Evolutionary conservation across 2,329 filamentous ascomycete genomes (phyloP).

Genomic region (Fusarium sublunatum): DNA sequence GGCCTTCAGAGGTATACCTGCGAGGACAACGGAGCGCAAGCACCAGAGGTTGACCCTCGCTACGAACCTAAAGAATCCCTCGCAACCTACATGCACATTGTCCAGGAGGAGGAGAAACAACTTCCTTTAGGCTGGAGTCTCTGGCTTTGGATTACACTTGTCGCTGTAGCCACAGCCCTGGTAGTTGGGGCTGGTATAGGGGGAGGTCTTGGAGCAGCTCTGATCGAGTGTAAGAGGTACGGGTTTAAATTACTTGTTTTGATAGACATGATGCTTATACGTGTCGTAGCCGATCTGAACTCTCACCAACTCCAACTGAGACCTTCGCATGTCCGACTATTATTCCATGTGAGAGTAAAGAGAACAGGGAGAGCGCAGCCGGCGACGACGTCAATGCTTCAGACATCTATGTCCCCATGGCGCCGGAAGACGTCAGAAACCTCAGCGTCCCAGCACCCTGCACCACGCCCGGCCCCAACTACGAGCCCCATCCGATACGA

Average conservation of each 20-base stretch:
- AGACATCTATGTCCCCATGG: not conserved
- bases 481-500: not conserved
- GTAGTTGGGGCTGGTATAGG: constrained; percentile 16
- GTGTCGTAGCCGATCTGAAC: rapidly evolving
- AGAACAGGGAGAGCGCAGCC: not conserved
- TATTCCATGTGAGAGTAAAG: not conserved
- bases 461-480: not conserved
- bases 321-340: not conserved
- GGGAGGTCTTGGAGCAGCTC: constrained; percentile 27
- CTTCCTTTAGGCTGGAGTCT: constrained; percentile 9
- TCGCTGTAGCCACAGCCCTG: constrained; percentile 9
- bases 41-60: not conserved
- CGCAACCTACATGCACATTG: not conserved
- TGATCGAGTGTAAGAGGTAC: constrained; percentile 16
- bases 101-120: not conserved
- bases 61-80: not conserved
- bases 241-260: not conserved
- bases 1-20: constrained; percentile 12
- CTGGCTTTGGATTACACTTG: not conserved
- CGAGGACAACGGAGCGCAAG: constrained; percentile 9
- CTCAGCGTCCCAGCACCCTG: constrained; percentile 9
- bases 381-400: not conserved
- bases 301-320: not conserved
- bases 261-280: not conserved
- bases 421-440: constrained; percentile 4